Percentiles rank a stretch among this genome's conserved stretches.
These are phyloP conservation scores for Hanseniaspora lachancei DNA, from an alignment of 805 yeast species.

Conservation along the genomic window DNA sequence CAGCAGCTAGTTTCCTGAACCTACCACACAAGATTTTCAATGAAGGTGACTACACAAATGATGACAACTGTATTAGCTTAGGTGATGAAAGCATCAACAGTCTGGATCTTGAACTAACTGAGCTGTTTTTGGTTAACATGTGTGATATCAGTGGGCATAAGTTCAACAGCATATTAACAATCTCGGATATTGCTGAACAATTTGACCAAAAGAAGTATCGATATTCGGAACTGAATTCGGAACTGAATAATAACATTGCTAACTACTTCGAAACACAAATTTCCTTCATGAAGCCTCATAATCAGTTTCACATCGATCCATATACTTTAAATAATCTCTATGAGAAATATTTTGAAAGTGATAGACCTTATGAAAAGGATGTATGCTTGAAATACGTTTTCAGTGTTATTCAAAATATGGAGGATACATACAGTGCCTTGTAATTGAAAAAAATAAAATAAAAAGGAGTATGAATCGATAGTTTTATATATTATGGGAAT, in stretches of 20 bases:
- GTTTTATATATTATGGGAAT: not conserved
- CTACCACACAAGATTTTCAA: not conserved
- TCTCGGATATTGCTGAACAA: slow-evolving; percentile 7
- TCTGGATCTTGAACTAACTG: not conserved
- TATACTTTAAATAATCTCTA: not conserved
- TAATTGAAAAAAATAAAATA: not conserved
- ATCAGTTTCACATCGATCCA: slow-evolving; percentile 2
- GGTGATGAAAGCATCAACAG: not conserved
- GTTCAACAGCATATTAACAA: not conserved
- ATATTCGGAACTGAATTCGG: not conserved
- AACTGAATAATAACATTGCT: not conserved
- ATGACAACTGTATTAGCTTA: not conserved
- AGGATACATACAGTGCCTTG: not conserved
- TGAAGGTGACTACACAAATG: not conserved
- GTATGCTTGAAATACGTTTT: not conserved
- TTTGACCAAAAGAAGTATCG: slow-evolving; percentile 2
- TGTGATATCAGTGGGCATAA: not conserved
- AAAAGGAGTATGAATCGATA: too few species aligned
- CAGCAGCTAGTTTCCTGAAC: not conserved
- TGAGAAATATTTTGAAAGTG: not conserved
- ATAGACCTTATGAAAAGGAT: slow-evolving; percentile 1
- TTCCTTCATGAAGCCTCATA: not conserved
- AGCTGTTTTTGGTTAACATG: slow-evolving; percentile 4
- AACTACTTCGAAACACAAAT: not conserved
- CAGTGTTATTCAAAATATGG: not conserved